phyloP scores from a whole-genome alignment of 176 grass and related monocot genomes.

The Avena insularis region DNA sequence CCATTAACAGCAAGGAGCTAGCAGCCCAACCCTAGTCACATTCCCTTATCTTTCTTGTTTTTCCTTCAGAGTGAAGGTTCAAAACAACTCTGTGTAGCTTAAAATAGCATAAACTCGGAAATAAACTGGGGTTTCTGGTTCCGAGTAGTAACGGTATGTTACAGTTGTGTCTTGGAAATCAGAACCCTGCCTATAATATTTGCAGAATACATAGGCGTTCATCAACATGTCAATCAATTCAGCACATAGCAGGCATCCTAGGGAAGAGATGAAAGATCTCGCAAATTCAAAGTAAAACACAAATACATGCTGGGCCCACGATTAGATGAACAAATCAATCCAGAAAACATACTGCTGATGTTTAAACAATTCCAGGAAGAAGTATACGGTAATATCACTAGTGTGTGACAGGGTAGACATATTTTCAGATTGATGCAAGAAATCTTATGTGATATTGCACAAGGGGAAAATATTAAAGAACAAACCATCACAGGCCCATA shows the following conservation, averaged over 20 bases:
- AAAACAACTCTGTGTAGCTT: background rate
- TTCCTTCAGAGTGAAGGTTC: slow-evolving; percentile 24
- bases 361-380: slow-evolving; percentile 1
- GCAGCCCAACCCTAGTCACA: background rate
- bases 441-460: background rate
- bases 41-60: slow-evolving; percentile 1
- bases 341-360: slow-evolving; percentile 13
- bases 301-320: background rate
- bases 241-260: slow-evolving; percentile 11
- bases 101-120: slow-evolving; percentile 7
- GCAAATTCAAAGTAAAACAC: slow-evolving; percentile 29
- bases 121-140: slow-evolving; percentile 10
- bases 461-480: background rate
- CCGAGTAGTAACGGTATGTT: background rate
- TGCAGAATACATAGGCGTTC: slow-evolving; percentile 2
- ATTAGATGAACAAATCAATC: slow-evolving; percentile 28
- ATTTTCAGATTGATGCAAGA: slow-evolving; percentile 33
- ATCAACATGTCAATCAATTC: slow-evolving; percentile 29
- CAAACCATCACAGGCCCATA: background rate
- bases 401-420: slow-evolving; percentile 21
- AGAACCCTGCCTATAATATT: background rate
- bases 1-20: background rate
- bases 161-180: background rate
- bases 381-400: slow-evolving; percentile 7
- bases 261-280: slow-evolving; percentile 2